phyloP scores from a whole-genome alignment of 1,284 basidiomycete genomes.

The Apiotrichum gamsii region DNA sequence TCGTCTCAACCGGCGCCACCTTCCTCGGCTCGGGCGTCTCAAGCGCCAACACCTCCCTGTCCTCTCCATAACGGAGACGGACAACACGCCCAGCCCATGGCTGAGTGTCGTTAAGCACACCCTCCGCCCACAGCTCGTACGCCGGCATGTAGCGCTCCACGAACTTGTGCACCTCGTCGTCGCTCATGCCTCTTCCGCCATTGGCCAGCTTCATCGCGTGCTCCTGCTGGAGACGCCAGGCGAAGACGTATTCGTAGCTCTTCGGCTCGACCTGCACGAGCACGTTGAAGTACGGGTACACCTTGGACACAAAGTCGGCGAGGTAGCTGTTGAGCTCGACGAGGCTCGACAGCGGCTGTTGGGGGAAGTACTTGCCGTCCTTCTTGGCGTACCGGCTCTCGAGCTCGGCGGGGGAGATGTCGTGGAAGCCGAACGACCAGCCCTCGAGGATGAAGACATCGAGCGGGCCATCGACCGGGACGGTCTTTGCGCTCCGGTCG shows the following conservation, averaged over 20 bases:
- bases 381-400: slow-evolving; percentile 35
- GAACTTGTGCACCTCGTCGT: slow-evolving; percentile 66
- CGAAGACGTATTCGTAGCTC: slow-evolving; percentile 37
- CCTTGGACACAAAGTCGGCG: slow-evolving; percentile 13
- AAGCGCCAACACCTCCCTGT: slow-evolving; percentile 30
- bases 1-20: not conserved
- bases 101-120: slow-evolving; percentile 15
- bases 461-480: slow-evolving; percentile 49
- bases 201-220: slow-evolving; percentile 75
- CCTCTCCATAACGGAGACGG: slow-evolving; percentile 27
- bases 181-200: slow-evolving; percentile 80
- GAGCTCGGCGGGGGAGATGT: slow-evolving; percentile 40
- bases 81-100: slow-evolving; percentile 32
- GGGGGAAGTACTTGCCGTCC: slow-evolving; percentile 23
- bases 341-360: slow-evolving; percentile 23
- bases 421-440: slow-evolving; percentile 51
- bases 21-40: slow-evolving; percentile 5
- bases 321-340: slow-evolving; percentile 31
- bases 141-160: slow-evolving; percentile 46
- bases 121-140: slow-evolving; percentile 26
- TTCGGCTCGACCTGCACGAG: slow-evolving; percentile 34
- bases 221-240: slow-evolving; percentile 80
- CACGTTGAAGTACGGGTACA: slow-evolving; percentile 28
- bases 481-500: slow-evolving; percentile 58
- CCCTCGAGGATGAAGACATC: slow-evolving; percentile 74